Conservation (phyloP, 192 early-diverging fungal genomes). For the Coemansia sp. region DNA sequence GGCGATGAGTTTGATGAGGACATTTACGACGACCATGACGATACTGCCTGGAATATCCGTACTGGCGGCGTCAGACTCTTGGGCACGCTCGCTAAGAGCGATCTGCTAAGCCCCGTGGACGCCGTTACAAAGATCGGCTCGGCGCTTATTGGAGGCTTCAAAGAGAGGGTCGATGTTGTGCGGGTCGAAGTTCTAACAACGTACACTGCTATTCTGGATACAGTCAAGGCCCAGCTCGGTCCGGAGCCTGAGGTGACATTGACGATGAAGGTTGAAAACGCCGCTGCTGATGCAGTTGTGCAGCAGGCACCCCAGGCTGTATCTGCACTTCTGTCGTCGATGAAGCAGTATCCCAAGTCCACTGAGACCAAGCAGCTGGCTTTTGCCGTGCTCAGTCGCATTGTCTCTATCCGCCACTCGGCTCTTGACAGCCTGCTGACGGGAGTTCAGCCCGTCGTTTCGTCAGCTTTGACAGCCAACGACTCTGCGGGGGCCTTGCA, state of each 20-base stretch:
- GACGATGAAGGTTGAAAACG: slow-evolving; percentile 33
- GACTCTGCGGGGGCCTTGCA: slow-evolving; percentile 37
- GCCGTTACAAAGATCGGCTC: slow-evolving; percentile 29
- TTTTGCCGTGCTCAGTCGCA: slow-evolving; percentile 32
- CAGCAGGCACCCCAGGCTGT: slow-evolving; percentile 33
- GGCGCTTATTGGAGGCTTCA: slow-evolving; percentile 29
- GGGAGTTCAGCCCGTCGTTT: slow-evolving; percentile 21
- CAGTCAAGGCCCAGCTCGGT: neutral
- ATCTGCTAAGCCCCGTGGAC: slow-evolving; percentile 11
- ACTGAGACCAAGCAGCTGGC: slow-evolving; percentile 53
- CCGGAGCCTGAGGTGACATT: neutral
- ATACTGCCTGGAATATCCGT: slow-evolving; percentile 48
- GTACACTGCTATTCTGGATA: slow-evolving; percentile 28
- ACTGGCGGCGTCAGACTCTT: slow-evolving; percentile 49
- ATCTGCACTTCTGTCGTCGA: slow-evolving; percentile 26
- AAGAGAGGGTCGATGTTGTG: slow-evolving; percentile 50
- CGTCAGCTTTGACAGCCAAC: slow-evolving; percentile 23
- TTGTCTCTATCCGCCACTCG: slow-evolving; percentile 13
- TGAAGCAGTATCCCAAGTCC: slow-evolving; percentile 34
- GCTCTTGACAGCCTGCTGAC: slow-evolving; percentile 28
- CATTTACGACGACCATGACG: slow-evolving; percentile 50
- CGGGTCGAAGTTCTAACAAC: slow-evolving; percentile 41
- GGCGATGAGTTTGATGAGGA: slow-evolving; percentile 50
- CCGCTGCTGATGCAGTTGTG: slow-evolving; percentile 9
- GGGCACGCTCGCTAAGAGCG: slow-evolving; percentile 32